Percentiles rank a stretch among this genome's conserved stretches.
These are phyloP conservation scores for Batrachochytrium dendrobatidis DNA, from an alignment of 371 early-diverging fungal genomes.

Conservation along the genomic window DNA sequence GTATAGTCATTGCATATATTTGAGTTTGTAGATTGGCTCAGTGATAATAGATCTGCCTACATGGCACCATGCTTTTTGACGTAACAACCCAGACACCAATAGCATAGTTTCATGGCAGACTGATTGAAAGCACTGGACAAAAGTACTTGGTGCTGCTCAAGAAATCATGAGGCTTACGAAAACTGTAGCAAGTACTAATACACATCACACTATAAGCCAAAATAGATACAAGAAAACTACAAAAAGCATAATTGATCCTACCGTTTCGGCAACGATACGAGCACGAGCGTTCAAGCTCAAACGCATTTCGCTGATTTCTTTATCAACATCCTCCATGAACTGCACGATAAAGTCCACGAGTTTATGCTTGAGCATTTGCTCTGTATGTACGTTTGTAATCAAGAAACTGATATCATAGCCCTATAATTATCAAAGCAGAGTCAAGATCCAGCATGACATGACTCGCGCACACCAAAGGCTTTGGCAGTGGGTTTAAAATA, in stretches of 20 bases:
- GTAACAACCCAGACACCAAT: no score
- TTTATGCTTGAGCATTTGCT: conserved; percentile 96
- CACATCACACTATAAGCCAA: no score
- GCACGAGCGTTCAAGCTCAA: conserved; percentile 90
- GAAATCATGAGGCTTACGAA: not conserved
- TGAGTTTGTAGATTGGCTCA: no score
- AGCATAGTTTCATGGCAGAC: no score
- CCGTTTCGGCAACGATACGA: conserved; percentile 81
- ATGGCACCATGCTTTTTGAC: no score
- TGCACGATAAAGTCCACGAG: conserved; percentile 95
- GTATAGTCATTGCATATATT: no score
- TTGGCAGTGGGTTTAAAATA: no score
- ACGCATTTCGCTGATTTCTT: conserved; percentile 97
- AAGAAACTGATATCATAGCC: conserved; percentile 94
- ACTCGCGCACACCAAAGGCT: not conserved
- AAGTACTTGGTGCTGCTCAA: not conserved
- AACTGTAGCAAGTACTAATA: not conserved
- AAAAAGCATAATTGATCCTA: conserved; percentile 15
- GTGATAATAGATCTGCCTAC: no score
- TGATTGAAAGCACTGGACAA: no score
- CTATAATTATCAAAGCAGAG: conserved; percentile 24
- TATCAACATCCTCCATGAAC: conserved; percentile 98
- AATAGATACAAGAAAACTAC: not conserved
- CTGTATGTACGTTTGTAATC: conserved; percentile 92
- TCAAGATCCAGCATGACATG: not conserved